These are phyloP conservation scores for Dendrocalamus latiflorus DNA, from an alignment of 202 grass and related monocot genomes.

Conservation along the genomic window DNA sequence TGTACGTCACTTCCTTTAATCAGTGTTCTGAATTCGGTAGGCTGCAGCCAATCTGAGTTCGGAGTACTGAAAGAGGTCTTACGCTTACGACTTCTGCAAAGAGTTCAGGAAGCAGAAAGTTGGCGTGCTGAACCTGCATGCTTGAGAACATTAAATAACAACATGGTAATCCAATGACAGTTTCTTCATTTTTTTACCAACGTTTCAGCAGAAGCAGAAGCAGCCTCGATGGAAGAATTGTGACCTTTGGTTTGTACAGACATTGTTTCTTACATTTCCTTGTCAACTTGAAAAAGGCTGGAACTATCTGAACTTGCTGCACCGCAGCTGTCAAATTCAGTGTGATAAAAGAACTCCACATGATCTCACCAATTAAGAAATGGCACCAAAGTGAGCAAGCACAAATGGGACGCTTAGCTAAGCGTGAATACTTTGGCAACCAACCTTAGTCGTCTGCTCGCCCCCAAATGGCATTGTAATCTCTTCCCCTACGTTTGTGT, in stretches of 20 bases:
- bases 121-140: too few relatives aligned
- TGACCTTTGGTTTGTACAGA: neutral
- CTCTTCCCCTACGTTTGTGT: neutral
- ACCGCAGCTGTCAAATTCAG: neutral
- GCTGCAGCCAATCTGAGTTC: too few relatives aligned
- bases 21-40: too few relatives aligned
- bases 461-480: neutral
- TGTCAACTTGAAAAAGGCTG: neutral
- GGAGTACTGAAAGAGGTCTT: too few relatives aligned
- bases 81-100: too few relatives aligned
- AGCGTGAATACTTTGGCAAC: neutral
- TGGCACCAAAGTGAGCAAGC: neutral
- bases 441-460: conserved; percentile 10
- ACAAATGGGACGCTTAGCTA: conserved; percentile 4
- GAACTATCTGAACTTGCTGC: neutral
- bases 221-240: neutral
- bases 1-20: too few relatives aligned
- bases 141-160: too few relatives aligned
- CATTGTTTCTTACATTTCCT: neutral
- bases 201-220: neutral
- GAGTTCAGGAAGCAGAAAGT: too few relatives aligned
- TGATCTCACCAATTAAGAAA: conserved; percentile 17
- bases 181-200: neutral
- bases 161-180: too few relatives aligned
- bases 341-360: neutral